Conservation (phyloP, 495 filamentous ascomycete genomes). For the Hypoxylon rickii region DNA sequence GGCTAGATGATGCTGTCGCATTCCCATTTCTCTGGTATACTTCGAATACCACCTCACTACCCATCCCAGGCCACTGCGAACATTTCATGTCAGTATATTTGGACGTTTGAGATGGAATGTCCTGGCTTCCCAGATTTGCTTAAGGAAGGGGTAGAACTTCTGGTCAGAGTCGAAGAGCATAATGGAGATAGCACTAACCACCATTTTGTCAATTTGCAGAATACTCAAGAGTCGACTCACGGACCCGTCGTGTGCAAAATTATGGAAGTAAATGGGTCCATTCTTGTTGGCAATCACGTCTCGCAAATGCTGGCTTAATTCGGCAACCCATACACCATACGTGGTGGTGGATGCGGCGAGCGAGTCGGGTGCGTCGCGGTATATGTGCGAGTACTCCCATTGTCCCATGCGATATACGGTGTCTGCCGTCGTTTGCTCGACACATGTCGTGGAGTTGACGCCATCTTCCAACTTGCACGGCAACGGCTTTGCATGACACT, state of each 20-base stretch:
- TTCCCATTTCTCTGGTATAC: conserved; percentile 48
- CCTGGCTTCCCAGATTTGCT: no score
- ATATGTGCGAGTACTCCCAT: conserved; percentile 72
- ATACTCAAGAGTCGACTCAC: conserved; percentile 63
- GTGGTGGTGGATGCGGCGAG: conserved; percentile 56
- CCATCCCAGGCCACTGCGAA: conserved; percentile 69
- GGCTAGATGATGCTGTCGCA: not conserved
- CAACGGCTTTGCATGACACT: conserved; percentile 66
- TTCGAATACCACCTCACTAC: conserved; percentile 71
- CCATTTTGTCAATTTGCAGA: conserved; percentile 69
- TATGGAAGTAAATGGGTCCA: conserved; percentile 61
- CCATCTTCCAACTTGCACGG: conserved; percentile 57
- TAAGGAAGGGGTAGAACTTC: not conserved
- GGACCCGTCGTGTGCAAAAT: conserved; percentile 72
- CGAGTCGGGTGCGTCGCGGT: conserved; percentile 61
- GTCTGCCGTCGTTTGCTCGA: conserved; percentile 59
- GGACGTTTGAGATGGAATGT: no score
- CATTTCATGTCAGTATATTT: no score
- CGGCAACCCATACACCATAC: conserved; percentile 68
- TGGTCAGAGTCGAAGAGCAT: not conserved
- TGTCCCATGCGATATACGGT: conserved; percentile 69
- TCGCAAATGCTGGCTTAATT: conserved; percentile 63
- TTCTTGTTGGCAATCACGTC: conserved; percentile 43
- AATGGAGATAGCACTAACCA: conserved; percentile 36
- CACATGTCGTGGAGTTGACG: conserved; percentile 49